Percentiles rank a stretch among this genome's conserved stretches.
phyloP scores from a whole-genome alignment of 1,284 basidiomycete genomes.

The Microbotryum lychnidis-dioicae region DNA sequence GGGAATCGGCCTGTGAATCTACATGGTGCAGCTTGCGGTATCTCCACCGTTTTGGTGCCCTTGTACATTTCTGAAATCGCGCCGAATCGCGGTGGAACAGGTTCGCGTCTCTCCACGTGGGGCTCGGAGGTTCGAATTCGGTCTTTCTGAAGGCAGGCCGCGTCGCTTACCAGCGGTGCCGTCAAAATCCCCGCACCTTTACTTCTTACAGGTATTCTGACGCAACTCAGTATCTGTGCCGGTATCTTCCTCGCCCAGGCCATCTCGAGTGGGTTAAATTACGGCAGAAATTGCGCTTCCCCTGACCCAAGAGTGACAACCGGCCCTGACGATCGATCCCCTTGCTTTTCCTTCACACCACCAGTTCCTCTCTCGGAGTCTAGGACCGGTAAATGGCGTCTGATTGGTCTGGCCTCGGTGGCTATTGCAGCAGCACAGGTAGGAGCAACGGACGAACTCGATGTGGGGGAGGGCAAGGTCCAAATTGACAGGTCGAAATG shows the following conservation, averaged over 20 bases:
- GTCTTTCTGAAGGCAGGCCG: no score
- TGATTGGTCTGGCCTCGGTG: conserved; percentile 22
- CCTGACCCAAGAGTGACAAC: no score
- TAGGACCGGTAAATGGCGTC: conserved; percentile 22
- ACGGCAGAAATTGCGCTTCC: neutral
- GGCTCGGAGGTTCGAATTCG: neutral
- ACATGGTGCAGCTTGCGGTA: conserved; percentile 34
- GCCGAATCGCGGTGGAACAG: conserved; percentile 39
- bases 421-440: conserved; percentile 12
- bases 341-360: conserved; percentile 9
- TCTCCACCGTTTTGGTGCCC: conserved; percentile 41
- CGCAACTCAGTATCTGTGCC: conserved; percentile 36
- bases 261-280: conserved; percentile 23
- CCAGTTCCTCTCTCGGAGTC: conserved; percentile 28
- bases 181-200: neutral
- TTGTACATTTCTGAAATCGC: conserved; percentile 41
- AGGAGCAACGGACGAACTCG: neutral
- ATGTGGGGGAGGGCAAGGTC: no score
- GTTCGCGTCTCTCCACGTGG: conserved; percentile 2
- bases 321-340: neutral
- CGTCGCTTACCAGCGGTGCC: neutral
- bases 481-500: neutral
- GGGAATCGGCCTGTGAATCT: no score
- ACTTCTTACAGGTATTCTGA: conserved; percentile 37
- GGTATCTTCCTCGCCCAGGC: conserved; percentile 35